Conservation (phyloP, 2,329 filamentous ascomycete genomes). For the Penicillium expansum region DNA sequence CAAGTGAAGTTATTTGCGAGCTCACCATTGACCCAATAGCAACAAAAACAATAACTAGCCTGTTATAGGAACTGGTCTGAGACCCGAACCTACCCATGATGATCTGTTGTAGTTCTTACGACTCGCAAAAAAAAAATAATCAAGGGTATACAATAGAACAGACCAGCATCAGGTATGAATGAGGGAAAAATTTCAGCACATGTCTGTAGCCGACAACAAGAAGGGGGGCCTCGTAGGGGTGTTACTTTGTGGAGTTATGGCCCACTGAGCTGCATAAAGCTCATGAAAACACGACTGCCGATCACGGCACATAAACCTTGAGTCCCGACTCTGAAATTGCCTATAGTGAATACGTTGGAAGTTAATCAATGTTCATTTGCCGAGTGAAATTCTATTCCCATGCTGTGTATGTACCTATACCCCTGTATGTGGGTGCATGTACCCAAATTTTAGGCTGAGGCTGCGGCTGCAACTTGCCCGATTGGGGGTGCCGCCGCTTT, state of each 20-base stretch:
- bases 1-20: background rate
- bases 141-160: background rate
- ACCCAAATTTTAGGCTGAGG: too few relatives aligned
- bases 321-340: background rate
- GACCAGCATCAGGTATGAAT: background rate
- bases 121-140: background rate
- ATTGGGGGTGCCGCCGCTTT: too few relatives aligned
- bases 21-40: conserved; percentile 42
- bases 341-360: background rate
- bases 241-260: background rate
- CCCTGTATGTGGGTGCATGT: too few relatives aligned
- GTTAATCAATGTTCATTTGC: background rate
- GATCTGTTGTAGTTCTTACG: background rate
- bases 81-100: conserved; percentile 33
- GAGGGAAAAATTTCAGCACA: background rate
- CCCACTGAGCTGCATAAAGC: conserved; percentile 1
- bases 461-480: too few relatives aligned
- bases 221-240: background rate
- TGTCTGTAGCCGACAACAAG: background rate
- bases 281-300: background rate
- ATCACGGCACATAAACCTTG: background rate
- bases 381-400: too few relatives aligned
- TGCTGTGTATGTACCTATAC: too few relatives aligned
- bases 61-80: conserved; percentile 40
- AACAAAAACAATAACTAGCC: conserved; percentile 40